Evolutionary conservation across 2,329 filamentous ascomycete species (phyloP).

Genomic region (Exophiala spinifera): DNA sequence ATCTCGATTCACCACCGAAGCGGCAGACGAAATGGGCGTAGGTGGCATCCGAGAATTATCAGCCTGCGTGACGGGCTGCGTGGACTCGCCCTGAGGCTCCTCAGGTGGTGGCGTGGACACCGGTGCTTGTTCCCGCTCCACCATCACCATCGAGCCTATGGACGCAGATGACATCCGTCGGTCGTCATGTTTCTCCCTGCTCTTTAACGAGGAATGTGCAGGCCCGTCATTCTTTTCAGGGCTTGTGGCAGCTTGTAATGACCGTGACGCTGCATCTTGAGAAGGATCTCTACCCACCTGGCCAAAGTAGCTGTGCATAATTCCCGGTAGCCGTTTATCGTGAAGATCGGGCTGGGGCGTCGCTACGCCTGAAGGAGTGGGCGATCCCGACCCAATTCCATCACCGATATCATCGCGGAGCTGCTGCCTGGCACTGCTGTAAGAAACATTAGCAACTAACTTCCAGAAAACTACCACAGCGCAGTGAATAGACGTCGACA

Average conservation of each 20-base stretch:
- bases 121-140: slow-evolving; percentile 38
- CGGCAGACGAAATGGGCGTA: slow-evolving; percentile 43
- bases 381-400: slow-evolving; percentile 66
- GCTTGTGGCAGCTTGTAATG: slow-evolving; percentile 38
- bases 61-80: slow-evolving; percentile 32
- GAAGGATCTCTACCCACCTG: slow-evolving; percentile 94
- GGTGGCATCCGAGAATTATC: slow-evolving; percentile 40
- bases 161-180: slow-evolving; percentile 34
- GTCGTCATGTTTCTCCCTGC: slow-evolving; percentile 25
- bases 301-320: slow-evolving; percentile 93
- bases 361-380: slow-evolving; percentile 83
- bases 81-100: slow-evolving; percentile 27
- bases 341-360: slow-evolving; percentile 90
- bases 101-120: slow-evolving; percentile 32
- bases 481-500: slow-evolving; percentile 8
- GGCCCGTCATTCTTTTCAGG: slow-evolving; percentile 19
- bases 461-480: background rate
- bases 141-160: slow-evolving; percentile 42
- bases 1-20: slow-evolving; percentile 44
- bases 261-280: slow-evolving; percentile 45
- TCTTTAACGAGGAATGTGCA: slow-evolving; percentile 12
- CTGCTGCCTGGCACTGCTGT: slow-evolving; percentile 31
- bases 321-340: slow-evolving; percentile 92
- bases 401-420: slow-evolving; percentile 42
- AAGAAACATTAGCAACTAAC: slow-evolving; percentile 15